Evolutionary conservation across 2,329 filamentous ascomycete species (phyloP).

Genomic region (Fusarium ramigenum): DNA sequence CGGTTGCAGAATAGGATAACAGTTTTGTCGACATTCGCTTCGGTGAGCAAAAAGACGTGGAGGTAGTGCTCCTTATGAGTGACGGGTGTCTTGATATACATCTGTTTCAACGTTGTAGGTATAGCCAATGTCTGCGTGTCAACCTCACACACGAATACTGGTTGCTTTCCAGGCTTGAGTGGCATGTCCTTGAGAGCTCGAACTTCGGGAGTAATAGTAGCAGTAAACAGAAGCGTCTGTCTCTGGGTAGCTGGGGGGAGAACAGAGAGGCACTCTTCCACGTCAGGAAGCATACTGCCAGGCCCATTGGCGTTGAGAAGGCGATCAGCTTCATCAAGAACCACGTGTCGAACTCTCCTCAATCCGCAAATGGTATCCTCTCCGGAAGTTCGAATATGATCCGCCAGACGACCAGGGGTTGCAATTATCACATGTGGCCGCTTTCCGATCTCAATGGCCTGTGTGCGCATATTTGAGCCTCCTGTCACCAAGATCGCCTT

Average conservation of each 20-base stretch:
- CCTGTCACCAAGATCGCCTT: constrained; percentile 92
- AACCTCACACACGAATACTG: constrained; percentile 89
- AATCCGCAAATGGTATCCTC: constrained; percentile 89
- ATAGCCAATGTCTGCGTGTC: constrained; percentile 80
- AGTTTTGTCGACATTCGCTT: constrained; percentile 77
- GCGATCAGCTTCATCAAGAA: constrained; percentile 95
- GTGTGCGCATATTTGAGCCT: constrained; percentile 89
- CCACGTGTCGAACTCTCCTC: constrained; percentile 81
- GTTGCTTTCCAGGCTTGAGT: constrained; percentile 72
- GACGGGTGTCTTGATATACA: constrained; percentile 86
- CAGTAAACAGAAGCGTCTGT: constrained; percentile 96
- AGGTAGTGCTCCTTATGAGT: constrained; percentile 96
- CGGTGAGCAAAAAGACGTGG: constrained; percentile 85
- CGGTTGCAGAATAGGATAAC: constrained; percentile 96
- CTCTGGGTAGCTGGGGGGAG: constrained; percentile 80
- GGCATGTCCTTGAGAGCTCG: constrained; percentile 84
- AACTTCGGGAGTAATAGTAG: constrained; percentile 93
- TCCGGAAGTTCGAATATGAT: constrained; percentile 91
- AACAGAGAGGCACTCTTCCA: constrained; percentile 85
- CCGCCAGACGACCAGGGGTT: constrained; percentile 90
- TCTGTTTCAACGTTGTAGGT: constrained; percentile 82
- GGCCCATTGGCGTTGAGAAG: constrained; percentile 76
- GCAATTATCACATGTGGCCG: constrained; percentile 93
- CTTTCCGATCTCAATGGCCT: constrained; percentile 84
- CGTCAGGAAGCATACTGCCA: constrained; percentile 93